Base-by-base conservation (phyloP, 495 filamentous ascomycete genomes). In the Tuber calosporum region DNA sequence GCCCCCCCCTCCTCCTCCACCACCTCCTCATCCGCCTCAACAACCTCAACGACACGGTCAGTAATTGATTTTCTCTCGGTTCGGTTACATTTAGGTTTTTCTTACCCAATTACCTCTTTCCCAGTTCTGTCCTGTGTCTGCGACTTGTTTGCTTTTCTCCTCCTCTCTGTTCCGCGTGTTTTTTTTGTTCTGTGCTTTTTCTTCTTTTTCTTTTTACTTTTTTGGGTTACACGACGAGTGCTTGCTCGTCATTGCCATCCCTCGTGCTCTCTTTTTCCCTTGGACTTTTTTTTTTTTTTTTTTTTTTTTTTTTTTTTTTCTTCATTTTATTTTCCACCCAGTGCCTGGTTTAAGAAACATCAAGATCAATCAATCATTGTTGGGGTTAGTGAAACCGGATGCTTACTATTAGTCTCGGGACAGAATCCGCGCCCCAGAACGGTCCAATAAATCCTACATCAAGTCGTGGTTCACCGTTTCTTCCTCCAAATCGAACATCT, bases 341-440 rank as follows among this genome's bases (percentile, higher is more conserved):
- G 66, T 67, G 67, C 40, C 76, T 71, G 40, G 42, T 66, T 71
- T 69, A 43, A 74, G 76, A 77, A 77, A 67, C 70, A 77, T 76
- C 75, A 78, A 67, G n/a, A n/a, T n/a, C 70, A 77, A 71, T n/a
- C 72, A 78, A 66, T 74, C 74, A 75, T 68, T 77, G 67, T 69
- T 77, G 75, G 62, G 69, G 30, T 30, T 58, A 58, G 53, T 15
- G 45, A 70, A 73, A 68, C 72, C 74, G 69, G 71, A 72, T 80
- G 74, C 79, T 80, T 69, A 74, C 74, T 70, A 43, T 73, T 37
- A 72, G 69, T 70, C 70, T 67, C 58, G 69, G 66, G 70, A 79
- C 72, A 81, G 79, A 81, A 69, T 80, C 79, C 38, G 70, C 80
- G 73, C 78, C 79, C 69, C 78, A 78, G 72, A 80, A 68, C 75